phyloP scores from a whole-genome alignment of 2,329 filamentous ascomycete species.

The Penicillium hesseltinei region DNA sequence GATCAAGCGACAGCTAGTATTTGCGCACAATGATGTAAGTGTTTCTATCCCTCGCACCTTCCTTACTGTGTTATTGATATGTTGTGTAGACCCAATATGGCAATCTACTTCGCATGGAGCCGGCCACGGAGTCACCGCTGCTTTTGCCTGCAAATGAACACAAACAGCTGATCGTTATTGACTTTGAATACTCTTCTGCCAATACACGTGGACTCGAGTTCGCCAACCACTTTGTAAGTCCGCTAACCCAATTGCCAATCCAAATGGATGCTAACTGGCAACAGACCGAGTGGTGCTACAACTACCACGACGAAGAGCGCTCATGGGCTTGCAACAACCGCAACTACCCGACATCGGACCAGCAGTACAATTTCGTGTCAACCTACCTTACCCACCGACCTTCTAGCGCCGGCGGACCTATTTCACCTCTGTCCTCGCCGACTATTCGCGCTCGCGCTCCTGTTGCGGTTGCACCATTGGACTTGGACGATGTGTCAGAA shows the following conservation, averaged over 20 bases:
- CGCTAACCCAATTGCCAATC: neutral
- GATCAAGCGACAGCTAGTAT: conserved; percentile 75
- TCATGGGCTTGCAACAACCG: conserved; percentile 67
- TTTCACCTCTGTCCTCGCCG: conserved; percentile 30
- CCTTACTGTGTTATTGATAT: conserved; percentile 22
- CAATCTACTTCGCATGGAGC: conserved; percentile 82
- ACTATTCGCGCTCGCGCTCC: conserved; percentile 53
- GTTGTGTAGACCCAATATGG: conserved; percentile 83
- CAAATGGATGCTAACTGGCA: conserved; percentile 12
- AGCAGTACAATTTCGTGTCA: conserved; percentile 80
- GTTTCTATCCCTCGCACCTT: conserved; percentile 31
- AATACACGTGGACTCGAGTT: conserved; percentile 87
- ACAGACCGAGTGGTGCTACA: conserved; percentile 90
- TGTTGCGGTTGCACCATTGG: conserved; percentile 63
- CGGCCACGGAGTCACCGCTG: conserved; percentile 72
- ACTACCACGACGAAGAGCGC: conserved; percentile 74
- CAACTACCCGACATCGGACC: conserved; percentile 72
- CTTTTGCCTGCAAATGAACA: conserved; percentile 88
- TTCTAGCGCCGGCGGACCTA: conserved; percentile 37
- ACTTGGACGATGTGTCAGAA: conserved; percentile 69
- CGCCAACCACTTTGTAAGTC: conserved; percentile 84
- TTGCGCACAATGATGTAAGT: conserved; percentile 95
- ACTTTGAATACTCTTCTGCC: conserved; percentile 94
- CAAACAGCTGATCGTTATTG: conserved; percentile 94
- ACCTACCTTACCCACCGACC: conserved; percentile 84